Evolutionary conservation across 352 stramenopile species (phyloP), one percentile per base, ranked within the genome.

Genomic region (Globisporangium nagaii): DNA sequence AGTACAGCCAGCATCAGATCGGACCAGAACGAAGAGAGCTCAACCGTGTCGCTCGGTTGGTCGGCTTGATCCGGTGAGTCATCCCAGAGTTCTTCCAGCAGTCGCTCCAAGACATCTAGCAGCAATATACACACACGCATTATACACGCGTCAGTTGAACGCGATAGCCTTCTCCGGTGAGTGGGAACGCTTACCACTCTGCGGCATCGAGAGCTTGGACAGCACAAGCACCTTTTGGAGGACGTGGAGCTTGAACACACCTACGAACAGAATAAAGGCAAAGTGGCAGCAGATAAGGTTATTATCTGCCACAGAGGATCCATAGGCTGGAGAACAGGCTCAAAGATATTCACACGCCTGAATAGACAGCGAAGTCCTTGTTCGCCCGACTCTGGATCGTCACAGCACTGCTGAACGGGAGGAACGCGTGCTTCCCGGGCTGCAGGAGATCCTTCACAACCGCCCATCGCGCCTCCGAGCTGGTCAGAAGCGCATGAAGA

Each of bases 361-460:
- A 45, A 42, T 60, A 54, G 4, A 30, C 19, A 27, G 50, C 24
- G 22, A 73, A 78, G 43, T 52, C 59, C 8, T 36, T 44, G 3
- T 22, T 22, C 4, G 24, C 20, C 27, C 42, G 37, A 32, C 7
- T 34, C 19, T 50, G 32, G 7, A 15, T 9, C 10, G 22, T 19
- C 15, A 36, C 4, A 20, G 36, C 20, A n/a, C 27, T 27, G 30
- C 31, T 63, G 31, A 80, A 80, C 30, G 70, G 73, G 25, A 83
- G 68, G 37, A 79, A 80, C 31, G 65, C 47, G 3, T 10, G 57
- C 22, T 64, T 74, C n/a, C 52, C 50, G 15, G 60, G 60, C 22
- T 79, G 69, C 12, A 84, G 61, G 9, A 84, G 56, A 6, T 71
- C 58, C 55, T 75, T 76, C 7, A 75, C 71, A 17, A 79, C 46